These are phyloP conservation scores for Chrysochromulina tobinii DNA, from an alignment of 78 protist genomes.

Conservation along the genomic window DNA sequence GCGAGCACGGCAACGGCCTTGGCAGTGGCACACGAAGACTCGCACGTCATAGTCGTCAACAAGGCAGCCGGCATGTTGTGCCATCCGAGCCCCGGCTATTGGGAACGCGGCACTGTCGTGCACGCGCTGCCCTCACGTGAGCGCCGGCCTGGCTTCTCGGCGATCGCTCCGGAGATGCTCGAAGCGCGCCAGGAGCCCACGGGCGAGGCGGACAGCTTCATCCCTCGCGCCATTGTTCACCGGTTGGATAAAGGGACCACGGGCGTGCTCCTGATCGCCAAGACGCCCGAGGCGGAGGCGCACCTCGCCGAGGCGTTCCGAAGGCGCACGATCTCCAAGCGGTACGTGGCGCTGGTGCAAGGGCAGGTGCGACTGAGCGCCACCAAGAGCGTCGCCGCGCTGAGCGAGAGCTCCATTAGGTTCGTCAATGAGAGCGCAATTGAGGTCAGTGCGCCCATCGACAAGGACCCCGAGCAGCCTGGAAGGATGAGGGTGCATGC, in stretches of 20 bases:
- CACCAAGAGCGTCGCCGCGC: no score
- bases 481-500: background rate
- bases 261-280: conserved; percentile 32
- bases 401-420: background rate
- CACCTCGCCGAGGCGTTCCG: background rate
- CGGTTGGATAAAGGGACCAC: conserved; percentile 35
- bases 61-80: background rate
- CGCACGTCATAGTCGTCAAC: background rate
- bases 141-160: background rate
- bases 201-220: background rate
- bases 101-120: background rate
- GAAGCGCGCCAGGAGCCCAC: background rate
- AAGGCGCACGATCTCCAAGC: background rate
- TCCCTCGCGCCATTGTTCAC: conserved; percentile 25
- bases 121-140: background rate
- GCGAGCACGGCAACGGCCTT: no score
- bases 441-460: background rate
- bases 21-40: background rate
- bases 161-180: background rate
- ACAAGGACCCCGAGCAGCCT: background rate
- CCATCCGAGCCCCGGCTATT: background rate
- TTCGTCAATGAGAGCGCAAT: background rate
- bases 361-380: background rate
- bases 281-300: conserved; percentile 18
- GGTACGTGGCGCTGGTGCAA: background rate